Conservation (phyloP, 495 filamentous ascomycete species). For the Talaromyces stipitatus region DNA sequence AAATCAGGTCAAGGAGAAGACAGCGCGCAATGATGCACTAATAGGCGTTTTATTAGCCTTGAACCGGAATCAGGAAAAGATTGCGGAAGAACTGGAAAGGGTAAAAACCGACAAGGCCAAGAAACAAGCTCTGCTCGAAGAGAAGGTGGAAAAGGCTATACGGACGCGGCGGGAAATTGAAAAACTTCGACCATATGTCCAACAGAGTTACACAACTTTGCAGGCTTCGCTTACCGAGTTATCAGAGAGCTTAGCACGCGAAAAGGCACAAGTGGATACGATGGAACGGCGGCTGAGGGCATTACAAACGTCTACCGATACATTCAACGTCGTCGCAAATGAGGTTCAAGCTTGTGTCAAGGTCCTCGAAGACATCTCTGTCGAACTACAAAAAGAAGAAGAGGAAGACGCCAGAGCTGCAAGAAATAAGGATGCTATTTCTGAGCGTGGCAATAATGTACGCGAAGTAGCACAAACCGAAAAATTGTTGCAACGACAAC, state of each 20-base stretch:
- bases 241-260: conserved; percentile 61
- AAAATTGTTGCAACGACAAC: conserved; percentile 71
- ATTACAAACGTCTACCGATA: conserved; percentile 86
- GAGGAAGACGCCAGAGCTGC: conserved; percentile 73
- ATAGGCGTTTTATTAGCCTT: conserved; percentile 72
- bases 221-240: conserved; percentile 77
- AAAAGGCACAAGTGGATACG: conserved; percentile 76
- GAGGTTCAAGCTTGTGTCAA: conserved; percentile 83
- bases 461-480: conserved; percentile 86
- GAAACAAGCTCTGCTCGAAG: conserved; percentile 65
- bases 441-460: conserved; percentile 78
- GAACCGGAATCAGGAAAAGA: conserved; percentile 65
- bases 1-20: conserved; percentile 69
- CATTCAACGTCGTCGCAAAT: conserved; percentile 71
- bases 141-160: conserved; percentile 61
- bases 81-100: conserved; percentile 69
- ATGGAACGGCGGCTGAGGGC: conserved; percentile 80
- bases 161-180: conserved; percentile 64
- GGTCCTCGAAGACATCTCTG: conserved; percentile 77
- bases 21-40: conserved; percentile 74
- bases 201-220: conserved; percentile 75
- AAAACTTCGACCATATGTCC: conserved; percentile 85
- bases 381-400: conserved; percentile 80
- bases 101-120: conserved; percentile 64
- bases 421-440: conserved; percentile 76